Base-by-base conservation (phyloP, 495 filamentous ascomycete genomes). In the Lophiotrema nucula region DNA sequence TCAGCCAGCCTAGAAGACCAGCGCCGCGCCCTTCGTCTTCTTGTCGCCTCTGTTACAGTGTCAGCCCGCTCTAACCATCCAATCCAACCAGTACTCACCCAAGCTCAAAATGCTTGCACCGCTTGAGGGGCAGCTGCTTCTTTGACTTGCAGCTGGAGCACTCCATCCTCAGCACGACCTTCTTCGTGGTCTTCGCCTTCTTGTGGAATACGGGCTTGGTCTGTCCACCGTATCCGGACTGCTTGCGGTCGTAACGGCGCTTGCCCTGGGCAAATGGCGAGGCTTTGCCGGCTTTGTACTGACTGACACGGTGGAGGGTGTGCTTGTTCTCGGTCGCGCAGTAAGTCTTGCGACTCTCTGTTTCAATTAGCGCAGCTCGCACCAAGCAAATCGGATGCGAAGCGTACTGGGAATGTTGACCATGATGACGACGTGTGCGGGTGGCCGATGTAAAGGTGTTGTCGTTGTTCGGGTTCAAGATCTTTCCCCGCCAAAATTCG, bases 121-220 rank as follows among this genome's bases (percentile, higher is more conserved):
- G 89, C 86, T 97, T 97, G 74, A 98, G 81, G 69, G 92, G 82
- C 67, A 97, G 80, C 81, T 97, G 93, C 74, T 90, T 89, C 89
- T 97, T 98, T 69, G 89, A 45, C 87, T 98, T 98, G 88, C 95
- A 98, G 41, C 72, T 64, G 67, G 88, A 92, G 81, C 95, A 98
- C 78, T 99, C 93, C 71, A 99, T 80, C 77, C 93, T 83, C 70
- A 98, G 80, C 74, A 98, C 93, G 67, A 98, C 86, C 88, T 98
- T 98, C 87, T 97, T 98, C 70, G 93, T 98, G 64, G 95, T 97
- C 88, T 98, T 98, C 62, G 93, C 93, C 84, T 97, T 97, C 86
- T 97, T 97, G 88, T 97, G 92, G 87, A 98, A 96, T 70, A 96
- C 89, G 46, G 91, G 91, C 81, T 98, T 98, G 63, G 93, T 98